Evolutionary conservation across 2,329 filamentous ascomycete genomes (phyloP), one percentile per base, ranked within the genome.

Genomic region (Westerdykella sp.): DNA sequence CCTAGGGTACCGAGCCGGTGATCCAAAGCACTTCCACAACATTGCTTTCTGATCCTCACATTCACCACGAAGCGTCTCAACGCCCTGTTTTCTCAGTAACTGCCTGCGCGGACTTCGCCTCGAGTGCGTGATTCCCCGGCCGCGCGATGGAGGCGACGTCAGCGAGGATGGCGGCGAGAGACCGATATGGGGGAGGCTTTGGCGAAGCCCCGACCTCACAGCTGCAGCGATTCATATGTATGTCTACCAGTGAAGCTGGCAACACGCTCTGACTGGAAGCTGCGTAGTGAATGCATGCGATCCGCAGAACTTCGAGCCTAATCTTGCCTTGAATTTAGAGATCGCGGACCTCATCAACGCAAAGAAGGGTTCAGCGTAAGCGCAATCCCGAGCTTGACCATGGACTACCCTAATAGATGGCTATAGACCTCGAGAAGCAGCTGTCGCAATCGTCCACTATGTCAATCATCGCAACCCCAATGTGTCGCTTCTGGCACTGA

Each of bases 401-500:
- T 34, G n/a, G 40, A 28, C 11, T 28, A 28, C 11, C 25, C 55
- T 65, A 50, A 60, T 51, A 15, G 13, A 14, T 40, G 16, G 15
- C 30, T 40, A 43, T 54, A 80, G 78, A 22, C 93, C 93, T 50
- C 87, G 93, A 63, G 93, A 98, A 77, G 90, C 91, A 39, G 91
- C 91, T 48, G 81, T 94, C 52, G 82, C 89, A 51, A 95, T 97
- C 53, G 91, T 96, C 58, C 84, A 85, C 70, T 89, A 90, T 63
- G 83, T 97, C 75, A 98, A 98, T 72, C 88, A 95, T 69, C 87
- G 93, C 66, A 98, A 97, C 66, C 86, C 90, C 47, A 97, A 95
- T 68, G 88, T 98, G 55, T 85, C 90, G 48, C 74, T 98, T 54
- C 78, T 97, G 46, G 91, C 93, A 46, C 78, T 97, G 62, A 83